A percentile compares a stretch with the other conserved stretches of the same genome.
phyloP scores from a whole-genome alignment of 1,284 basidiomycete genomes.

The Tremellales sp. region DNA sequence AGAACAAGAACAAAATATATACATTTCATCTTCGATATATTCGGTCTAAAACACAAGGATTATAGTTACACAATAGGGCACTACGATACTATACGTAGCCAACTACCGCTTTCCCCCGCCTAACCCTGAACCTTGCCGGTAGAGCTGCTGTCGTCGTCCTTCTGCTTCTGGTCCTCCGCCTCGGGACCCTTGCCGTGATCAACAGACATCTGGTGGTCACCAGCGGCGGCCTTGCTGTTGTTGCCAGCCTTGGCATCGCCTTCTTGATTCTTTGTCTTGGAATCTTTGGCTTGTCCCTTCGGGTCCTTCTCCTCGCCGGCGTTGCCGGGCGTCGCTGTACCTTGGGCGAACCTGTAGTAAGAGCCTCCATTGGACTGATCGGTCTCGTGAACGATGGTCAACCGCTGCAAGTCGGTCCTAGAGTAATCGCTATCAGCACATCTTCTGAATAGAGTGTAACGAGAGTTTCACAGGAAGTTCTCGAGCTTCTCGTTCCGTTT shows the following conservation, averaged over 20 bases:
- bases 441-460: conserved; percentile 34
- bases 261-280: conserved; percentile 8
- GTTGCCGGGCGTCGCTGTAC: neutral
- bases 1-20: conserved; percentile 10
- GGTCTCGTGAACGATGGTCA: conserved; percentile 54
- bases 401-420: conserved; percentile 50
- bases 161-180: no score
- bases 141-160: neutral
- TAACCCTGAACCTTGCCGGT: no score
- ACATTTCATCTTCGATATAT: neutral
- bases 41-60: no score
- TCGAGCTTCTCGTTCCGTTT: conserved; percentile 53
- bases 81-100: no score
- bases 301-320: conserved; percentile 7
- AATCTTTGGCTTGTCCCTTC: conserved; percentile 12
- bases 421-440: conserved; percentile 38
- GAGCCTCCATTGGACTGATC: conserved; percentile 27
- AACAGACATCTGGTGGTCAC: conserved; percentile 2
- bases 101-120: no score
- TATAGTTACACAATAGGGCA: no score
- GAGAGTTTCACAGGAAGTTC: conserved; percentile 53
- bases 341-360: conserved; percentile 26
- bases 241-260: conserved; percentile 8
- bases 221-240: conserved; percentile 1
- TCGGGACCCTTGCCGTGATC: no score